phyloP scores from a whole-genome alignment of 2,329 filamentous ascomycete genomes.

The Paramyrothecium sp. region DNA sequence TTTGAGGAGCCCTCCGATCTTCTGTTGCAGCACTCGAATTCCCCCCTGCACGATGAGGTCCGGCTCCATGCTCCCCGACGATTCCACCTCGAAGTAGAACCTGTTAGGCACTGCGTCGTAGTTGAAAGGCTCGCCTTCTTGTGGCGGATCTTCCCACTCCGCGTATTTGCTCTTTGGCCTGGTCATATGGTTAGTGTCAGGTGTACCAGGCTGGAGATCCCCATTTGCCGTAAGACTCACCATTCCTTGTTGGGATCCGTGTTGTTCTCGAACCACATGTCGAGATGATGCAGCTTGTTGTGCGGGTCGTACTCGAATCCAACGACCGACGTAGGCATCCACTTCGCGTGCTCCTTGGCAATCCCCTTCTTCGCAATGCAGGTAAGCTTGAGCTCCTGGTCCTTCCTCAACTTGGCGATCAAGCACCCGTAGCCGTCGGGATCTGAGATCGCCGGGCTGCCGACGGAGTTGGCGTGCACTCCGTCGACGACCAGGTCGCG shows the following conservation, averaged over 20 bases:
- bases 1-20: constrained; percentile 77
- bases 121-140: constrained; percentile 85
- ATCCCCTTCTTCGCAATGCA: constrained; percentile 98
- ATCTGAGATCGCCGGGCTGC: constrained; percentile 81
- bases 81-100: constrained; percentile 95
- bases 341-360: constrained; percentile 98
- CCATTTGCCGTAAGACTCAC: constrained; percentile 47
- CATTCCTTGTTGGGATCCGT: constrained; percentile 79
- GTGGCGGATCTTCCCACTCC: constrained; percentile 73
- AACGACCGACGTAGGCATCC: constrained; percentile 88
- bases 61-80: constrained; percentile 81
- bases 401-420: constrained; percentile 86
- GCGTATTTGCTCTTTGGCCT: constrained; percentile 83
- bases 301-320: constrained; percentile 98
- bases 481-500: constrained; percentile 77
- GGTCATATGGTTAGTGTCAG: constrained; percentile 7
- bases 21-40: constrained; percentile 85
- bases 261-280: constrained; percentile 85
- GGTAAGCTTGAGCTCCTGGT: constrained; percentile 84
- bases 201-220: not conserved
- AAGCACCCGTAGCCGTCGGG: constrained; percentile 77
- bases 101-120: constrained; percentile 80
- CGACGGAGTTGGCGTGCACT: constrained; percentile 72
- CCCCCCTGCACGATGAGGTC: constrained; percentile 87
- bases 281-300: constrained; percentile 89